Evolutionary conservation across 441 rosid genomes (phyloP), one percentile per base, ranked within the genome.

Genomic region (Populus hybrid): DNA sequence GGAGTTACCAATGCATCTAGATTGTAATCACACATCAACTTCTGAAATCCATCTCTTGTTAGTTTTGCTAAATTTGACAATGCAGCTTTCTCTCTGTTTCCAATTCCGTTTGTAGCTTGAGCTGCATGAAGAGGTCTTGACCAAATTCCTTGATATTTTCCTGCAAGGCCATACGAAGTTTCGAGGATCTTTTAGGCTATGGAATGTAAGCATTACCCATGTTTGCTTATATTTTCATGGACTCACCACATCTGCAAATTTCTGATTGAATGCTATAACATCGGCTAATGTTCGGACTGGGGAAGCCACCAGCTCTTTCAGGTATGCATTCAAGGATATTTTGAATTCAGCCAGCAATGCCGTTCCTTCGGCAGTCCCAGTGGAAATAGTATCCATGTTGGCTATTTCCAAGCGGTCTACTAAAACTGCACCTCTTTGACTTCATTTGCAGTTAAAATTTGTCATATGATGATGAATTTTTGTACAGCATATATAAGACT

Each of bases 231-330:
- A 38, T 38, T 20, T 20, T 38, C 23, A 50, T 20, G 14, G 4
- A 56, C 78, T 72, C 72, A 85, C 98, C 89, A 86, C 59, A 29
- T 87, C 73, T 23, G 93, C 66, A 76, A 79, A 83, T 56, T 83
- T 81, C 6, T 86, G 64, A 83, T 92, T 89, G 89, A 83, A 89
- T 8, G 90, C 89, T 69, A 90, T 92, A 65, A 87, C 74, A 36
- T 90, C 94, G 16, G 93, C 91, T 78, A 90, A 79, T 68, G 94
- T 83, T 79, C 86, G 84, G 70, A 87, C 92, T 2, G 93, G 93
- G 45, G 93, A 91, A 59, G 67, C 67, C 72, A 86, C 89, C 69
- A 92, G 79, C 53, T 80, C 84, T 64, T 77, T 73, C 24, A 90
- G 85, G 76, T 92, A 90, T 18, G 81, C 72, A 75, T 92, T 90